Base-by-base conservation (phyloP, 345 rosid genomes). In the Syzygium oleosum region DNA sequence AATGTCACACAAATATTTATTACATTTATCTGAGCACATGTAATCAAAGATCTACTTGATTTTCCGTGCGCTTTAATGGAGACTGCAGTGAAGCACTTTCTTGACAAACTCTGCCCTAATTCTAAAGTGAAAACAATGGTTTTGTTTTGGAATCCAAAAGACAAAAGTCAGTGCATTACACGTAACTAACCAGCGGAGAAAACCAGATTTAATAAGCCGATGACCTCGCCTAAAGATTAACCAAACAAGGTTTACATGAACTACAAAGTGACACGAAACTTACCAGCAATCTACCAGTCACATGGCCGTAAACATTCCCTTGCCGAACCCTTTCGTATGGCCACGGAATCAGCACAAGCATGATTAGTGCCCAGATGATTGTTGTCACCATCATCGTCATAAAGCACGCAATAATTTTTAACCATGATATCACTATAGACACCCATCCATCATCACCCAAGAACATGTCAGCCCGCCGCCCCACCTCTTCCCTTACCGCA, bases 231-330 rank as follows among this genome's bases (percentile, higher is more conserved):
- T 73, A 11, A 38, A 34, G 80, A 73, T 73, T 73, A 73, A 3
- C 23, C 46, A 68, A 38, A 73, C 49, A 73, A 73, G 83, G 49
- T 19, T 38, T 73, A 73, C 83, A 38, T 38, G 49, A 73, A 73
- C 49, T 19, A 16, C 21, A 34, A 21, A 73, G 27, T 34, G 83
- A 73, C 49, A 19, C 4, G 8, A 38, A 73, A 63, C 92, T 90
- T 87, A 94, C 94, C 91, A 92, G 29, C 90, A 94, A 89, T 92
- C 94, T 89, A 78, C 94, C 95, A 89, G 94, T 94, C 6, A 92
- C 91, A 88, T 94, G 94, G n/a, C 95, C 93, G 59, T 90, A 94
- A 83, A 92, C 54, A 85, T 92, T 93, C 52, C 94, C 94, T 79
- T 91, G 95, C 88, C 92, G 85, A 59, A 92, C 87, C 88, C 95